Base-by-base conservation (phyloP, 2,329 filamentous ascomycete species). In the Epichloe gansuensis region DNA sequence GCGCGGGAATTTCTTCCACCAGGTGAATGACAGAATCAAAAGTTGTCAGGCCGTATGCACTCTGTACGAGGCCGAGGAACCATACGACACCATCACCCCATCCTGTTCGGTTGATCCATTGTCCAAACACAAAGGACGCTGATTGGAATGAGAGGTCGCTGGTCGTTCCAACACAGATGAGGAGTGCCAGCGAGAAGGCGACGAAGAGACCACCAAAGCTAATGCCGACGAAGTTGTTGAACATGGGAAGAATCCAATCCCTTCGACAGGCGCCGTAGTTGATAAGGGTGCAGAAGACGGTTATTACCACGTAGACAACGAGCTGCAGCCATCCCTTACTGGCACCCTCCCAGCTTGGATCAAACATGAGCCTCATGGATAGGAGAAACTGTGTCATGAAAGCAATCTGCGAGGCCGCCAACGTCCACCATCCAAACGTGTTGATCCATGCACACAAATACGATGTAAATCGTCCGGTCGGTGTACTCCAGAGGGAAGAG, bases 371-470 rank as follows among this genome's bases (percentile, higher is more conserved):
- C 63, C 77, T 77, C 68, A 80, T 75, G n/a, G 74, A 71, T 5
- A 81, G 65, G 51, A 79, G 65, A 48, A 81, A 78, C 56, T 78
- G 69, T 3, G 74, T 73, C 75, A 80, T 79, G 58, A 81, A 80
- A 12, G 75, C 76, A 25, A 74, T 69, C 54, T 77, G 74, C 1
- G 74, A 78, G 0, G 77, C 77, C 0, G 74, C 74, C 53, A 80
- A 61, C 0, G 75, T 74, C 70, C 75, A 78, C 77, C 77, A 81
- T 12, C 77, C 77, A 53, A 79, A 79, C 0, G 72, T 77, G 61
- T 80, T 80, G 58, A 80, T 77, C 75, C 76, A 80, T 2, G 77
- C 77, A 56, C 75, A 78, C 63, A 80, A 69, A 58, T 80, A 81
- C 1, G 74, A 77, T 4, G 63, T 58, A 54, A 78, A 76, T 2